phyloP scores from a whole-genome alignment of 306 rosid species.

The Casuarina cunninghamiana region DNA sequence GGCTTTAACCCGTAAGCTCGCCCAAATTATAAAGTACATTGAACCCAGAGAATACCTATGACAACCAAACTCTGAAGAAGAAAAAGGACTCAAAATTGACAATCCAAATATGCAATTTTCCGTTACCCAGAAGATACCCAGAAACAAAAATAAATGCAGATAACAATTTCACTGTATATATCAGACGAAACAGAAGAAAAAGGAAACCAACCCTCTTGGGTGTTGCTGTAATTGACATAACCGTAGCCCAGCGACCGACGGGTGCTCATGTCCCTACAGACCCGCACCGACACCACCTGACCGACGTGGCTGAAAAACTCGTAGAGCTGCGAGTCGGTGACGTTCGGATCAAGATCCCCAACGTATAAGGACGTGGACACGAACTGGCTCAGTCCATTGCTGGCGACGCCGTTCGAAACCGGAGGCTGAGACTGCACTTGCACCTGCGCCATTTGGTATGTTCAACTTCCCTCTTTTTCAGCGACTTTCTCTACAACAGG shows the following conservation, averaged over 20 bases:
- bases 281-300: constrained; percentile 59
- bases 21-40: neutral
- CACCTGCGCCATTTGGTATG: constrained; percentile 42
- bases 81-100: too few relatives aligned
- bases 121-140: neutral
- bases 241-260: constrained; percentile 80
- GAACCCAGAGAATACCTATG: neutral
- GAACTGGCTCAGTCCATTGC: constrained; percentile 37
- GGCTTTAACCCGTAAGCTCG: neutral
- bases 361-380: constrained; percentile 65
- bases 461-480: neutral
- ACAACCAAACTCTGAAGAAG: neutral
- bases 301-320: constrained; percentile 65
- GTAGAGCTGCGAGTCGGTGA: constrained; percentile 68
- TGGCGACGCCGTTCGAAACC: constrained; percentile 31
- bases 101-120: too few relatives aligned
- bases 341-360: constrained; percentile 65
- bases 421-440: constrained; percentile 54
- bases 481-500: neutral
- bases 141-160: neutral
- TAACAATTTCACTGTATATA: too few relatives aligned
- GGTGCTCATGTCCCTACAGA: constrained; percentile 66
- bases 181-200: neutral
- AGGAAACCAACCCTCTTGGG: constrained; percentile 58
- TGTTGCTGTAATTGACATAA: constrained; percentile 61